Evolutionary conservation across 768 basidiomycete species (phyloP).

Genomic region (Serpula lacrymans): DNA sequence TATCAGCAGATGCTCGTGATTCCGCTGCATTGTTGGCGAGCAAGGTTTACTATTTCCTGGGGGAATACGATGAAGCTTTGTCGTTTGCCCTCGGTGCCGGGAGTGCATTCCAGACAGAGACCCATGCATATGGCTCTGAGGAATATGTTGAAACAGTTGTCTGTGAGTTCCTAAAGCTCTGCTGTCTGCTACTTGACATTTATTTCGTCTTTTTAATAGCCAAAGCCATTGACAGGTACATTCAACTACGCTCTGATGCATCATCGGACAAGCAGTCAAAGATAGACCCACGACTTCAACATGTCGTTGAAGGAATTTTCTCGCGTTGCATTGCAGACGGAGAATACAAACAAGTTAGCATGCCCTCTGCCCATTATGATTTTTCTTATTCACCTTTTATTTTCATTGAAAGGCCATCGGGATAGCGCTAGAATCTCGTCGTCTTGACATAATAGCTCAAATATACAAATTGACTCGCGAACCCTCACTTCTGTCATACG

Average conservation of each 20-base stretch:
- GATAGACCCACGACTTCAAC: slow-evolving; percentile 76
- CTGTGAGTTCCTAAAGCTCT: slow-evolving; percentile 48
- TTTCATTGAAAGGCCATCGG: slow-evolving; percentile 93
- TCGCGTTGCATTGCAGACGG: slow-evolving; percentile 80
- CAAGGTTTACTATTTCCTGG: slow-evolving; percentile 97
- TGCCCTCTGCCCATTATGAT: slow-evolving; percentile 1
- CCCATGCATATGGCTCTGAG: slow-evolving; percentile 56
- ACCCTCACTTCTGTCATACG: slow-evolving; percentile 77
- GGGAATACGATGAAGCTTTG: slow-evolving; percentile 92
- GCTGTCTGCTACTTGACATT: slow-evolving; percentile 1
- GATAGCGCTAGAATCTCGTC: slow-evolving; percentile 88
- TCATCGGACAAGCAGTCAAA: slow-evolving; percentile 45
- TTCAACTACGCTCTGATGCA: slow-evolving; percentile 62
- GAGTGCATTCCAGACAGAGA: slow-evolving; percentile 76
- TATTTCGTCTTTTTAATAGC: slow-evolving; percentile 37
- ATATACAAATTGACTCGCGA: slow-evolving; percentile 77
- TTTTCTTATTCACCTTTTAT: slow-evolving; percentile 9
- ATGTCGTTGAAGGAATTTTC: slow-evolving; percentile 89
- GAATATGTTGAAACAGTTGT: slow-evolving; percentile 96
- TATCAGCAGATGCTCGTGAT: slow-evolving; percentile 71
- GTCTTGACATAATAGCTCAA: slow-evolving; percentile 80
- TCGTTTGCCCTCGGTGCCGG: slow-evolving; percentile 93
- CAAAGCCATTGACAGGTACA: slow-evolving; percentile 94
- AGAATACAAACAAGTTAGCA: slow-evolving; percentile 82
- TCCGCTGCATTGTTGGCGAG: slow-evolving; percentile 91